Conservation (phyloP, 2,329 filamentous ascomycete species). For the Diaporthe eres region DNA sequence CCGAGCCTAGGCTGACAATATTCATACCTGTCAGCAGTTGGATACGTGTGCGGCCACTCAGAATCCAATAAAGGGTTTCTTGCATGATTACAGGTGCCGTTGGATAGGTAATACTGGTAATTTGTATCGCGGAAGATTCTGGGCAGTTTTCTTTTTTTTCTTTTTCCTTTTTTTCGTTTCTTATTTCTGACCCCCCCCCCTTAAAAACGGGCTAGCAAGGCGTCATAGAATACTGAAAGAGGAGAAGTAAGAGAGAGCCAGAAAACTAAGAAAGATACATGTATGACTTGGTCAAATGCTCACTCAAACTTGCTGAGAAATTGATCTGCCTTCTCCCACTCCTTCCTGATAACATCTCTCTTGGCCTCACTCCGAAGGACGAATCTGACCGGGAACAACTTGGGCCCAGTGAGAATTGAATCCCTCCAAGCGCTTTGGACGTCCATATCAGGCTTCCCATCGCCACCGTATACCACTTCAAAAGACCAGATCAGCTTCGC, state of each 20-base stretch:
- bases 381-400: slow-evolving; percentile 27
- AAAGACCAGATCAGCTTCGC: slow-evolving; percentile 41
- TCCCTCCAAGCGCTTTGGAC: slow-evolving; percentile 21
- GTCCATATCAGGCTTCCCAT: slow-evolving; percentile 26
- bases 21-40: not conserved
- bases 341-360: slow-evolving; percentile 4
- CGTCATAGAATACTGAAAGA: not conserved
- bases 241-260: not conserved
- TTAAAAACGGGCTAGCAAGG: too few species aligned
- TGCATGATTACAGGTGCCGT: not conserved
- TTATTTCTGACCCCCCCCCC: too few species aligned
- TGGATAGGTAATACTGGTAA: not conserved
- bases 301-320: slow-evolving; percentile 37
- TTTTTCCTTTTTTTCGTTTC: too few species aligned
- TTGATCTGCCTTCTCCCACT: slow-evolving; percentile 36
- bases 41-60: not conserved
- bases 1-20: not conserved
- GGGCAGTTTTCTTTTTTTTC: too few species aligned
- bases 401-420: slow-evolving; percentile 19
- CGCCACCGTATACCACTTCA: slow-evolving; percentile 21
- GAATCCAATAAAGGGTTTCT: not conserved
- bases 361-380: slow-evolving; percentile 30
- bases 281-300: not conserved
- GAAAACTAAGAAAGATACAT: too few species aligned
- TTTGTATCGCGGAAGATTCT: not conserved